Evolutionary conservation across 2,329 filamentous ascomycete genomes (phyloP).

Genomic region (Westerdykella ornata): DNA sequence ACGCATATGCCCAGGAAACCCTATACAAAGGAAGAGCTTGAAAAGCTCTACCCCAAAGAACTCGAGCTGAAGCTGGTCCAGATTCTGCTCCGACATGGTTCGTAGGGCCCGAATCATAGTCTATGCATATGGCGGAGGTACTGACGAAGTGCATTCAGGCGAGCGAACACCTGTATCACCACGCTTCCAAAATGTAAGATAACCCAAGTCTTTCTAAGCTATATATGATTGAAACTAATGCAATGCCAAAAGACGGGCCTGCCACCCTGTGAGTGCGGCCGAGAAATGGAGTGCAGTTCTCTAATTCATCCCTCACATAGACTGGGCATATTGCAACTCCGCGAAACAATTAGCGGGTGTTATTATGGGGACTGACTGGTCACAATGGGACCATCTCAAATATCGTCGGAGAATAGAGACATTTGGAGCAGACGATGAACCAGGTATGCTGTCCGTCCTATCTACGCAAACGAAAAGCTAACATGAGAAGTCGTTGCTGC

Average conservation of each 20-base stretch:
- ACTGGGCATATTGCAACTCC: slow-evolving; percentile 87
- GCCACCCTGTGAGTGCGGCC: slow-evolving; percentile 22
- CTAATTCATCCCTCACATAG: slow-evolving; percentile 29
- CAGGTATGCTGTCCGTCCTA: slow-evolving; percentile 31
- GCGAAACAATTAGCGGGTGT: slow-evolving; percentile 63
- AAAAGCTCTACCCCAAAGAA: slow-evolving; percentile 68
- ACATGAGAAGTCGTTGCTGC: slow-evolving; percentile 50
- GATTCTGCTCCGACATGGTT: slow-evolving; percentile 48
- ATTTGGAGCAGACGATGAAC: slow-evolving; percentile 59
- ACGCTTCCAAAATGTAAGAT: slow-evolving; percentile 72
- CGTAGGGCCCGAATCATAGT: slow-evolving; percentile 3
- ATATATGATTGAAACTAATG: neutral
- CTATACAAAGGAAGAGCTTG: slow-evolving; percentile 75
- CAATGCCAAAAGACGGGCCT: slow-evolving; percentile 23
- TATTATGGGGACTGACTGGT: slow-evolving; percentile 49
- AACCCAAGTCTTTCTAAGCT: neutral
- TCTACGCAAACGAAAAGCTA: neutral
- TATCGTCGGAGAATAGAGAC: slow-evolving; percentile 73
- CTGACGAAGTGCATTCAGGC: slow-evolving; percentile 36
- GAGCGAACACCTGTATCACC: slow-evolving; percentile 77
- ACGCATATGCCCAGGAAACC: slow-evolving; percentile 65
- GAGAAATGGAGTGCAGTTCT: slow-evolving; percentile 1
- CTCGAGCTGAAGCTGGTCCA: slow-evolving; percentile 86
- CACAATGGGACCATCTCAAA: slow-evolving; percentile 52
- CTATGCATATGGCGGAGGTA: neutral